Conservation (phyloP, 768 basidiomycete genomes). For the Rhizopogon salebrosus region DNA sequence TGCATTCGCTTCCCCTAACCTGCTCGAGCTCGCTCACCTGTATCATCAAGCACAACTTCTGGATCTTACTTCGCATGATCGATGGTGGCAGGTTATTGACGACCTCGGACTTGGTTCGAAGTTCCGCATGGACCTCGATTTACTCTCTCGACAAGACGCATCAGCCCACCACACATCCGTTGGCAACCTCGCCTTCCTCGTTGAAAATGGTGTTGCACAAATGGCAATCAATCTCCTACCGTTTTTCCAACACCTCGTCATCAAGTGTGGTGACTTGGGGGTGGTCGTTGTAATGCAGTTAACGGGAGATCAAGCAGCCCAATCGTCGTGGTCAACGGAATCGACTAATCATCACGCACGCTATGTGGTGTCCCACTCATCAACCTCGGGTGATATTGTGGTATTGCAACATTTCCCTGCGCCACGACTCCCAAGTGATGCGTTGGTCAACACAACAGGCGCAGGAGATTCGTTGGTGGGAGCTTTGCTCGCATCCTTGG, state of each 20-base stretch:
- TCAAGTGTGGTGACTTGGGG: slow-evolving; percentile 79
- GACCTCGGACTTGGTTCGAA: slow-evolving; percentile 57
- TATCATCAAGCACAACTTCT: slow-evolving; percentile 46
- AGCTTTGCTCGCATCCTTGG: slow-evolving; percentile 66
- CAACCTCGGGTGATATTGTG: slow-evolving; percentile 40
- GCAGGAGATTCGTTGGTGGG: slow-evolving; percentile 92
- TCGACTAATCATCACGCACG: slow-evolving; percentile 42
- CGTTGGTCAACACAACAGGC: slow-evolving; percentile 74
- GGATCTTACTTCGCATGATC: slow-evolving; percentile 45
- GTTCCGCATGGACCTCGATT: slow-evolving; percentile 64
- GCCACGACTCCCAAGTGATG: slow-evolving; percentile 29
- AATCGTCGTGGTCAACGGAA: slow-evolving; percentile 48
- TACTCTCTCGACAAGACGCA: slow-evolving; percentile 44
- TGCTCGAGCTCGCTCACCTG: slow-evolving; percentile 65
- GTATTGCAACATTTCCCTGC: slow-evolving; percentile 75
- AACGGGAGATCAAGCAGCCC: slow-evolving; percentile 30
- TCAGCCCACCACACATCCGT: slow-evolving; percentile 34
- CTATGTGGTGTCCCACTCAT: slow-evolving; percentile 47
- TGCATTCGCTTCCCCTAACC: slow-evolving; percentile 79
- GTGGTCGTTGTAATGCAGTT: slow-evolving; percentile 60
- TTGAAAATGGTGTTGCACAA: slow-evolving; percentile 68
- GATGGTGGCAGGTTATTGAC: slow-evolving; percentile 67
- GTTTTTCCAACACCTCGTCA: slow-evolving; percentile 75
- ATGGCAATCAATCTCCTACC: slow-evolving; percentile 82
- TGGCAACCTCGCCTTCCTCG: slow-evolving; percentile 55